Evolutionary conservation across 441 rosid species (phyloP).

Genomic region (Adansonia madagascariensis): DNA sequence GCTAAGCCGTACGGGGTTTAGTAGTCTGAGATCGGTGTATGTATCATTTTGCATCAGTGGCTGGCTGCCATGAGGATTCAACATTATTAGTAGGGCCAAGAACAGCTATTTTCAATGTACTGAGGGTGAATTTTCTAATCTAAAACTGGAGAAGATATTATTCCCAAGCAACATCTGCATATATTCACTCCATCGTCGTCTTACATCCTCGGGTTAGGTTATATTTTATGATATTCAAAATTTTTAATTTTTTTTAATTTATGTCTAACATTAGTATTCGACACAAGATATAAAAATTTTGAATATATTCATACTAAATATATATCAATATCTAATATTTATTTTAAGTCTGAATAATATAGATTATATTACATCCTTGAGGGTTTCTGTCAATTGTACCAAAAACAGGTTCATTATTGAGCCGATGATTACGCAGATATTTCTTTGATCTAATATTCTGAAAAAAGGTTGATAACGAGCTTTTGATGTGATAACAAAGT

Average conservation of each 20-base stretch:
- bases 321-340: too few species aligned
- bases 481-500: neutral
- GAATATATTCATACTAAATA: too few species aligned
- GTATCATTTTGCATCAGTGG: neutral
- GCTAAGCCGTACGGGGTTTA: neutral
- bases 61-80: constrained; percentile 23
- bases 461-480: neutral
- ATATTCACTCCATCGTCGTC: constrained; percentile 4
- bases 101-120: constrained; percentile 44
- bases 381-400: neutral
- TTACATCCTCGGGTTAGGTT: neutral
- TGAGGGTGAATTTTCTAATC: constrained; percentile 35
- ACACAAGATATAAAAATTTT: too few species aligned
- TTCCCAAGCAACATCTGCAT: constrained; percentile 26
- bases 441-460: too few species aligned
- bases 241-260: neutral
- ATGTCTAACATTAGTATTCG: too few species aligned
- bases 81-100: constrained; percentile 41
- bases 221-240: neutral
- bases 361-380: too few species aligned
- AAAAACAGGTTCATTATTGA: constrained; percentile 8
- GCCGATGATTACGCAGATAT: neutral
- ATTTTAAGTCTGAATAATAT: too few species aligned
- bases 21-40: neutral
- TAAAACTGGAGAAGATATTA: constrained; percentile 37